Evolutionary conservation across 2,329 filamentous ascomycete species (phyloP), one percentile per base, ranked within the genome.

Genomic region (Pseudocercospora fuligena): DNA sequence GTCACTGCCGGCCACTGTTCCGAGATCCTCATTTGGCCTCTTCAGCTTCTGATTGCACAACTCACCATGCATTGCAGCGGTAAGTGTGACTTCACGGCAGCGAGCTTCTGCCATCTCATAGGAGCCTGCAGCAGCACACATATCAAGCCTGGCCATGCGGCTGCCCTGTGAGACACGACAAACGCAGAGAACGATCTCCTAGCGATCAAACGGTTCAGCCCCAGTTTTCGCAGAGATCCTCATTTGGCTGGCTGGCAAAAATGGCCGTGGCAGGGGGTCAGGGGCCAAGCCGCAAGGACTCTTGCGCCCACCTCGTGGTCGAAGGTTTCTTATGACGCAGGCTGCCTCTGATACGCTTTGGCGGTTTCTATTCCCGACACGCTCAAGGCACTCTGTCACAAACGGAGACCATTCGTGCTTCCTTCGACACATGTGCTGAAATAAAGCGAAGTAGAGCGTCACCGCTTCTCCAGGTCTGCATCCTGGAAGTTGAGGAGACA

Each of bases 201-300:
- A 54, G 51, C 51, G 51, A 54, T 54, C 51, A 29, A 29, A 25
- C 51, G 51, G 11, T 54, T 27, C 27, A 5, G 51, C 51, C 23
- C 51, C 51, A 56, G 27, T 56, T 56, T 56, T 56, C 51, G 51
- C 51, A 56, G 51, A 51, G 47, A 51, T 51, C 47, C 9, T 14
- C 14, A 51, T 51, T 23, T 23, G n/a, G 40, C 40, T 14, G 21
- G 21, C 46, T 51, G 47, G 47, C 47, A 51, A 12, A 19, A 23
- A 51, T 25, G 46, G 46, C 19, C 19, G 25, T 56, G 25, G 21
- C 27, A 56, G 51, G 51, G 51, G 51, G 51, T 27, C 23, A 27
- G 51, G 51, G 27, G 23, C 51, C 12, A 33, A 27, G 6, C 46
- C 8, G 9, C 49, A 54, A 33, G 27, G 25, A 16, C 27, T 56